Conservation (phyloP, 257 asterid genomes). For the Osmanthus fragrans region DNA sequence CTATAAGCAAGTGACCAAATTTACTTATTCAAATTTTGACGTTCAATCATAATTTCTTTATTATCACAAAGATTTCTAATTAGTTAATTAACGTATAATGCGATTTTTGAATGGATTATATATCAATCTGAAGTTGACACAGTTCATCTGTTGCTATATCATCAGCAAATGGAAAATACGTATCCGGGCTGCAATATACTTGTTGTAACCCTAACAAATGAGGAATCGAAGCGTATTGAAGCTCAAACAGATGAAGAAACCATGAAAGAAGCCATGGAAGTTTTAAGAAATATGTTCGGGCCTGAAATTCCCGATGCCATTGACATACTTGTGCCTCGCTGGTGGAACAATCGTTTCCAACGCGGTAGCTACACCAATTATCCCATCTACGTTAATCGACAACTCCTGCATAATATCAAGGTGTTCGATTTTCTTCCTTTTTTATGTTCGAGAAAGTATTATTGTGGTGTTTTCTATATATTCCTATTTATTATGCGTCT, state of each 20-base stretch:
- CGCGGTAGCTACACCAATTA: constrained; percentile 89
- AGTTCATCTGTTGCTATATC: constrained; percentile 15
- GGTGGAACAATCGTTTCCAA: constrained; percentile 96
- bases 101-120: neutral
- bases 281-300: constrained; percentile 83
- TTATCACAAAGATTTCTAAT: too few relatives aligned
- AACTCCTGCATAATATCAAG: constrained; percentile 64
- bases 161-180: constrained; percentile 96
- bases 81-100: neutral
- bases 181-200: constrained; percentile 84
- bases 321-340: constrained; percentile 81
- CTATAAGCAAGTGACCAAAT: too few relatives aligned
- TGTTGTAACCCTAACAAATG: constrained; percentile 88
- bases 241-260: constrained; percentile 81
- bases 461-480: too few relatives aligned
- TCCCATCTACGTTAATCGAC: constrained; percentile 66
- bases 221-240: constrained; percentile 83
- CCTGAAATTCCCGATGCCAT: constrained; percentile 66
- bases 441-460: neutral
- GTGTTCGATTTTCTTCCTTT: constrained; percentile 27
- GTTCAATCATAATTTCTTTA: too few relatives aligned
- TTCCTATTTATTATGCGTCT: too few relatives aligned
- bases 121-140: neutral
- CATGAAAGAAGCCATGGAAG: constrained; percentile 85
- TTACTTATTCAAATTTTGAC: too few relatives aligned